Percentiles rank a stretch among this genome's conserved stretches.
These are phyloP conservation scores for Paratinospora sagittata DNA, from an alignment of 164 flowering plant species.

Conservation along the genomic window DNA sequence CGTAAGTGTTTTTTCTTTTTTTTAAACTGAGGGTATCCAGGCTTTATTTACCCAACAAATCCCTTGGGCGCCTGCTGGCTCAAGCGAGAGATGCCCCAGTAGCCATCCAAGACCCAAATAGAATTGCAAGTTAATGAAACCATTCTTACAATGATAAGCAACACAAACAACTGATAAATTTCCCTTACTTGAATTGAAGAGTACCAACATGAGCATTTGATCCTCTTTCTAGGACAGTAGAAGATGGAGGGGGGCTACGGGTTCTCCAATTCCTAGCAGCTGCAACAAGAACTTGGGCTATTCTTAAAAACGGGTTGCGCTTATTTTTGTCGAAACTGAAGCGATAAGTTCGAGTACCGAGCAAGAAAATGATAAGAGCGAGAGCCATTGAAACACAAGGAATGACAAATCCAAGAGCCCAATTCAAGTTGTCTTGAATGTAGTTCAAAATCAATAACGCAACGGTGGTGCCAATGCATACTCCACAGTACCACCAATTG, in stretches of 20 bases:
- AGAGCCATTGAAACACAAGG: conserved; percentile 13
- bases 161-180: not conserved
- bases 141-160: no score
- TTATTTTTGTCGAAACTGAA: conserved; percentile 7
- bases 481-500: conserved; percentile 20
- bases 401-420: conserved; percentile 20
- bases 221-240: not conserved
- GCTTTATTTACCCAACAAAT: no score
- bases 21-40: no score
- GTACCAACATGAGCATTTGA: not conserved
- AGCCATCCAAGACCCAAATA: no score
- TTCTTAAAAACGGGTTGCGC: conserved; percentile 9
- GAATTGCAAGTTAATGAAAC: no score
- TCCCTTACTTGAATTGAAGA: conserved; percentile 9
- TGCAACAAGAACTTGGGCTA: conserved; percentile 5
- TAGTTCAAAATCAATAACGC: conserved; percentile 2
- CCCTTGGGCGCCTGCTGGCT: no score
- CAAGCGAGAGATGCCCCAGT: no score
- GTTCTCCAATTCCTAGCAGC: conserved; percentile 8
- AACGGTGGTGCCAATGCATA: not conserved
- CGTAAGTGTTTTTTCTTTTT: no score
- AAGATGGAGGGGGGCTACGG: not conserved
- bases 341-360: conserved; percentile 16
- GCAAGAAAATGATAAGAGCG: conserved; percentile 12
- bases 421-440: conserved; percentile 16